Percentiles rank a stretch among this genome's conserved stretches.
Evolutionary conservation across 2,329 filamentous ascomycete species (phyloP).

Genomic region (Sporothrix dimorphospora): DNA sequence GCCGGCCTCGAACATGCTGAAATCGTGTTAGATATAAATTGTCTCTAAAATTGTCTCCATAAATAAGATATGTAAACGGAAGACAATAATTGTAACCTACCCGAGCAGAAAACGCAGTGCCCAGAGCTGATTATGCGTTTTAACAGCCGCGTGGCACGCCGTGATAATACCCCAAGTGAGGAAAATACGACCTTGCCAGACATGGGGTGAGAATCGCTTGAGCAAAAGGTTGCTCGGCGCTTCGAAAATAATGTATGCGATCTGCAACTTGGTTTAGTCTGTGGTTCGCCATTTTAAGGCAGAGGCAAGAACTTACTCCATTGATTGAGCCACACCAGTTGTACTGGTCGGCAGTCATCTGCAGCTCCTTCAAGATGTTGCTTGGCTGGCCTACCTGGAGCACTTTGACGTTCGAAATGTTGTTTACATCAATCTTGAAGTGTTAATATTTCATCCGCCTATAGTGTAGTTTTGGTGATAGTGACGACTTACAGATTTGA

Average conservation of each 20-base stretch:
- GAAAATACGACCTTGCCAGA: constrained; percentile 26
- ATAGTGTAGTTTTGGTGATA: constrained; percentile 46
- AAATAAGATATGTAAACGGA: too few relatives aligned
- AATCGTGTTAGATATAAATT: not conserved
- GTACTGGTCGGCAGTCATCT: constrained; percentile 47
- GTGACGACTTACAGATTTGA: constrained; percentile 46
- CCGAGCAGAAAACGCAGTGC: constrained; percentile 25
- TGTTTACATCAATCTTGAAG: constrained; percentile 18
- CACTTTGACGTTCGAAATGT: constrained; percentile 38
- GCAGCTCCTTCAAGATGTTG: constrained; percentile 45
- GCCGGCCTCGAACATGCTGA: constrained; percentile 44
- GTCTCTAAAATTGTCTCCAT: not conserved
- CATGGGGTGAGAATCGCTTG: constrained; percentile 41
- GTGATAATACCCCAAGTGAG: constrained; percentile 29
- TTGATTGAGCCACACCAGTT: constrained; percentile 48
- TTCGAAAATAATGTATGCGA: constrained; percentile 39
- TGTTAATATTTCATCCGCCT: constrained; percentile 38
- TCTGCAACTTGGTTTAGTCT: constrained; percentile 6
- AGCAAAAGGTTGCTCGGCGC: constrained; percentile 61
- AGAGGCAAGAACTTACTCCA: constrained; percentile 39
- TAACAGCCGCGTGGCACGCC: constrained; percentile 18
- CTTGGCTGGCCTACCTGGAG: constrained; percentile 45
- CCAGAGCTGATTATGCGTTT: constrained; percentile 19
- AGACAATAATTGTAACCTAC: not conserved
- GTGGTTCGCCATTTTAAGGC: not conserved